Evolutionary conservation across 2,329 filamentous ascomycete species (phyloP).

Genomic region (Fusarium sp.): DNA sequence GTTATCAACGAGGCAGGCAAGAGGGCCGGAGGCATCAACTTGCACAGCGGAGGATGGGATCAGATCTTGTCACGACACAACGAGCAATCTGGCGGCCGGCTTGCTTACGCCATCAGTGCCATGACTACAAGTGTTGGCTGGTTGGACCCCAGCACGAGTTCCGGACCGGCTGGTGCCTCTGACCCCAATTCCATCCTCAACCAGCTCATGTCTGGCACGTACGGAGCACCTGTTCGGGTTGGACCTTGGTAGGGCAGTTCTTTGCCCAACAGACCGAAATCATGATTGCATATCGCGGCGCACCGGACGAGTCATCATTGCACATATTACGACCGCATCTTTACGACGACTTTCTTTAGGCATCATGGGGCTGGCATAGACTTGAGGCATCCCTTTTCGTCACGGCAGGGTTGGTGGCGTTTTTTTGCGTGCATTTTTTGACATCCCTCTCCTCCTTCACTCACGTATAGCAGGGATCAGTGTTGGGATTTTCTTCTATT

Average conservation of each 20-base stretch:
- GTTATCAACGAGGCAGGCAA: constrained; percentile 93
- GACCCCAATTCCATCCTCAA: constrained; percentile 70
- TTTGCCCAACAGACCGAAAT: constrained; percentile 15
- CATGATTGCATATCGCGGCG: constrained; percentile 43
- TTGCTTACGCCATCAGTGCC: constrained; percentile 83
- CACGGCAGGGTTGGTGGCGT: constrained; percentile 49
- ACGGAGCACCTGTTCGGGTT: constrained; percentile 69
- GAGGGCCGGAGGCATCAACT: constrained; percentile 86
- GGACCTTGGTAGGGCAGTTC: constrained; percentile 66
- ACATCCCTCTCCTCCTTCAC: constrained; percentile 47
- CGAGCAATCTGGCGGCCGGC: constrained; percentile 82
- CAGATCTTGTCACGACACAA: constrained; percentile 89
- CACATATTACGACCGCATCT: constrained; percentile 49
- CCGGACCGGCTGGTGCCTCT: constrained; percentile 38
- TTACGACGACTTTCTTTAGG: constrained; percentile 49
- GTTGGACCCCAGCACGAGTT: constrained; percentile 66
- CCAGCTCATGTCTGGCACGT: constrained; percentile 71
- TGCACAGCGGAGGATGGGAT: constrained; percentile 94
- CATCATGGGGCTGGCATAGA: constrained; percentile 53
- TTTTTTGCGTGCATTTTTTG: constrained; percentile 45
- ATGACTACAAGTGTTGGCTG: constrained; percentile 81
- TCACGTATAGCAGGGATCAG: constrained; percentile 37
- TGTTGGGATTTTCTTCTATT: constrained; percentile 24
- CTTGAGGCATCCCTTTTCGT: constrained; percentile 44
- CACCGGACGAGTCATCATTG: constrained; percentile 38